Evolutionary conservation across 2,329 filamentous ascomycete genomes (phyloP), one percentile per base, ranked within the genome.

Genomic region (Exophiala lecanii-corni): DNA sequence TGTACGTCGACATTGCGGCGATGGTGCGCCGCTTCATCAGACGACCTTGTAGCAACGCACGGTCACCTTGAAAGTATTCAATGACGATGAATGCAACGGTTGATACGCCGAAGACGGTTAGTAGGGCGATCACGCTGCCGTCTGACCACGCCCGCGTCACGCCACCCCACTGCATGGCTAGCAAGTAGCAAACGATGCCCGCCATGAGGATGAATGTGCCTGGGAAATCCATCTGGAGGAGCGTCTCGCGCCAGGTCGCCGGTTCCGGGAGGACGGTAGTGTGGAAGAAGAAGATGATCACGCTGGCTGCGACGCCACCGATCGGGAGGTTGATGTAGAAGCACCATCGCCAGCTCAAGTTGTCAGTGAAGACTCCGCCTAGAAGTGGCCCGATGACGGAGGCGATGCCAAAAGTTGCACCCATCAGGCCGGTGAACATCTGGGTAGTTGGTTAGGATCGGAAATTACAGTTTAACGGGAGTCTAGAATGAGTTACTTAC

Each of bases 111-210:
- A 67, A 70, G 12, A 65, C 66, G 26, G 73, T 59, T 4, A 75
- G 57, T 0, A 61, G 54, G 2, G 68, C 71, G 33, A 75, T 68
- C 6, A 76, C 67, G 3, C 54, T 53, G 12, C 57, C 49, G 19
- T 41, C 53, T 16, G 47, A 49, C 67, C 67, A 70, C 2, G 61
- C 9, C 19, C 64, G 58, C 1, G 55, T 55, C 0, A 53, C 44
- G 9, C 65, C 66, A 2, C 67, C 71, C 53, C 63, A 71, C 45
- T 74, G 68, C 2, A 75, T 55, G 1, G 67, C 69, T 0, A 74
- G 60, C 9, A 74, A 49, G 21, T 68, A 62, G 48, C 59, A 66
- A n/a, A 67, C 50, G 13, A 66, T 46, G 6, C 59, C 58, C 2
- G 57, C 62, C 43, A 71, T 60, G 3, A 70, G 46, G 15, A 71